Conservation (phyloP, 345 rosid species). For the Corchorus olitorius region DNA sequence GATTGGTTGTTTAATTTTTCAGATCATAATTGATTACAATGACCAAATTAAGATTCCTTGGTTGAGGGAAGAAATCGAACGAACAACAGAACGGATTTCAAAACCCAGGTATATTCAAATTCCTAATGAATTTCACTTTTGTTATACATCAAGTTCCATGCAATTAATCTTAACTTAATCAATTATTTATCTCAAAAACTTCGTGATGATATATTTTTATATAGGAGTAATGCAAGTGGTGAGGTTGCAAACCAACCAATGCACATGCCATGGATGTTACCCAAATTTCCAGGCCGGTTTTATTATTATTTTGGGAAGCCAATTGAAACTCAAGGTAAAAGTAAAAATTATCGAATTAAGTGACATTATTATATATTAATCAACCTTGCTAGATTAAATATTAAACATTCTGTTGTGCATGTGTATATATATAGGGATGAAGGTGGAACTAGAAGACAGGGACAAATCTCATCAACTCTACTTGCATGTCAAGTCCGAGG, state of each 20-base stretch:
- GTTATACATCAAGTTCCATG: no score
- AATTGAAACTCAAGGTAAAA: constrained; percentile 65
- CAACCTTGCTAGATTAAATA: neutral
- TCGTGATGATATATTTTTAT: neutral
- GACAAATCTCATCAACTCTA: constrained; percentile 63
- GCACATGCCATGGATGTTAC: constrained; percentile 55
- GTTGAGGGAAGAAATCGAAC: constrained; percentile 40
- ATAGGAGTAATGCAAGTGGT: constrained; percentile 43
- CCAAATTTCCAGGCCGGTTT: constrained; percentile 75
- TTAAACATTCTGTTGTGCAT: neutral
- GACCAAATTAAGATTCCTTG: constrained; percentile 71
- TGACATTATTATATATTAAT: neutral
- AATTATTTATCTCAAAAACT: neutral
- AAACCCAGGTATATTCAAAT: constrained; percentile 45
- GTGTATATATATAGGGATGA: constrained; percentile 36
- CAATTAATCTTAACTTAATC: neutral
- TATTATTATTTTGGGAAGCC: constrained; percentile 82
- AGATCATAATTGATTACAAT: constrained; percentile 63
- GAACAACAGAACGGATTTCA: constrained; percentile 35
- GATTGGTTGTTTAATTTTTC: neutral
- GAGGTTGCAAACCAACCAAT: constrained; percentile 60
- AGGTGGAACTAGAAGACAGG: constrained; percentile 48
- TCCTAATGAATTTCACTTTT: neutral
- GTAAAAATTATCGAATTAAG: neutral
- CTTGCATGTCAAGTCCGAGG: constrained; percentile 63